Conservation (phyloP, 306 rosid genomes). For the Malus domestica region ASM211411v1 NC_041793.1:42080501-42081000, state of each 20-base stretch:
- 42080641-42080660: neutral
- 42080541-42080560: neutral
- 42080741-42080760: too few species aligned
- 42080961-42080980: conserved; percentile 48
- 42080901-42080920: conserved; percentile 27
- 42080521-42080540: neutral
- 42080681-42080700: too few species aligned
- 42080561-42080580: neutral
- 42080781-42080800: neutral
- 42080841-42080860: neutral
- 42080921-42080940: conserved; percentile 22
- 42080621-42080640: neutral
- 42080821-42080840: neutral
- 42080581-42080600: neutral
- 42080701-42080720: too few species aligned
- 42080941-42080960: conserved; percentile 52
- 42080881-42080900: neutral
- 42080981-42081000: conserved; percentile 4
- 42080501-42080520: neutral
- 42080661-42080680: neutral
- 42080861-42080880: neutral
- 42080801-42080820: neutral
- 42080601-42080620: neutral
- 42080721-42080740: neutral
- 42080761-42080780: neutral